Evolutionary conservation across 495 filamentous ascomycete genomes (phyloP), one percentile per base, ranked within the genome.

Genomic region (Tuber indicum): DNA sequence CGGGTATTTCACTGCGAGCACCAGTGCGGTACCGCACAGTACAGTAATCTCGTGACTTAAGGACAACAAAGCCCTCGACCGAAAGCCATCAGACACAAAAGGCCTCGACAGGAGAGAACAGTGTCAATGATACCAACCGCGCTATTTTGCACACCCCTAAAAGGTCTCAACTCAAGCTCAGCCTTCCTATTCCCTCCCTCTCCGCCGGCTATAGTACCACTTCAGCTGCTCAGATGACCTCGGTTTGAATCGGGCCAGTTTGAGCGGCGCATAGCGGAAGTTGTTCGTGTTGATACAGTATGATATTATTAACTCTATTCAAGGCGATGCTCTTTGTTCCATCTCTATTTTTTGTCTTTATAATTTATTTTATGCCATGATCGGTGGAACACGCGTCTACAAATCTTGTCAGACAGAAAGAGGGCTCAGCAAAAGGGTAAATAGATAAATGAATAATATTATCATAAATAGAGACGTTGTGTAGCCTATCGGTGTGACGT

Each of bases 51-150:
- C n/a, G 14, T 36, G 23, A 32, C 58, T 10, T 3, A 32, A 32
- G 26, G 17, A 1, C 14, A 17, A 66, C 58, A 17, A 66, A 36
- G 3, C 58, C 58, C 58, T 26, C 12, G 58, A 17, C 58, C 58
- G 26, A 36, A 26, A 36, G 4, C 16, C 58, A 66, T 36, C 26
- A 14, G 26, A 66, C 58, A 66, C 58, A 36, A 36, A 36, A 32
- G 26, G 5, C 12, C 12, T 10, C 58, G 32, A 19, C 26, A 32
- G 26, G 17, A 32, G 14, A 17, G 26, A 66, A 36, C 26, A 66
- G 58, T 66, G 58, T 66, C 58, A 66, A 66, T 66, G 58, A 66
- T 36, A 66, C 58, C 58, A 66, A 66, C 58, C 26, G 14, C 58
- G 14, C 58, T 32, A 66, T 66, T 66, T 66, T 12, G 58, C 26